Conservation (phyloP, 2,329 filamentous ascomycete species). For the Colletotrichum sp. region DNA sequence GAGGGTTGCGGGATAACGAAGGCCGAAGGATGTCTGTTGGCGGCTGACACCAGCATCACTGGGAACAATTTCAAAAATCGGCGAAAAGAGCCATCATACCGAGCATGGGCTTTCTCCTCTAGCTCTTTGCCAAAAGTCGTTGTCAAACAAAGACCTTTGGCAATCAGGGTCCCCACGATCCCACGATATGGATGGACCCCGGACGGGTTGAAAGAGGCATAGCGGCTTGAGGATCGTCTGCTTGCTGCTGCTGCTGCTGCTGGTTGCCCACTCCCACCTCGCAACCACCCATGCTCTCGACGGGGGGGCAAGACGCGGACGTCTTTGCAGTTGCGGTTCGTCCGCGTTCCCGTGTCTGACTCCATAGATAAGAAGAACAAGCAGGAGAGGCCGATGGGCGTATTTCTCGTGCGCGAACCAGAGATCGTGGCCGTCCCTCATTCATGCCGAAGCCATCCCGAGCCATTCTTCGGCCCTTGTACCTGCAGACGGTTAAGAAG, state of each 20-base stretch:
- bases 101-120: background rate
- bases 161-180: constrained; percentile 16
- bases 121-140: background rate
- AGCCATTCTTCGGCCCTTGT: background rate
- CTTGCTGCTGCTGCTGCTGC: background rate
- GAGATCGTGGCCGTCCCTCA: background rate
- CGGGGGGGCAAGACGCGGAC: background rate
- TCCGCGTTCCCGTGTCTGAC: constrained; percentile 3
- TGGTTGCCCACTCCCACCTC: background rate
- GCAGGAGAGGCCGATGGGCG: background rate
- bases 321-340: constrained; percentile 4
- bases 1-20: background rate
- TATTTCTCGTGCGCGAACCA: background rate
- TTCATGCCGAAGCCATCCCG: background rate
- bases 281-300: background rate
- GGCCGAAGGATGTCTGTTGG: background rate
- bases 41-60: background rate
- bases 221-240: constrained; percentile 6
- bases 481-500: background rate
- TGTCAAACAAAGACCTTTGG: background rate
- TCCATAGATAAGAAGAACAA: constrained; percentile 16
- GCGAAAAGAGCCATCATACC: background rate
- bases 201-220: background rate
- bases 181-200: constrained; percentile 8
- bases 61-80: background rate